These are phyloP conservation scores for Acacia crassicarpa DNA, from an alignment of 306 rosid genomes.

Conservation along the genomic window DNA sequence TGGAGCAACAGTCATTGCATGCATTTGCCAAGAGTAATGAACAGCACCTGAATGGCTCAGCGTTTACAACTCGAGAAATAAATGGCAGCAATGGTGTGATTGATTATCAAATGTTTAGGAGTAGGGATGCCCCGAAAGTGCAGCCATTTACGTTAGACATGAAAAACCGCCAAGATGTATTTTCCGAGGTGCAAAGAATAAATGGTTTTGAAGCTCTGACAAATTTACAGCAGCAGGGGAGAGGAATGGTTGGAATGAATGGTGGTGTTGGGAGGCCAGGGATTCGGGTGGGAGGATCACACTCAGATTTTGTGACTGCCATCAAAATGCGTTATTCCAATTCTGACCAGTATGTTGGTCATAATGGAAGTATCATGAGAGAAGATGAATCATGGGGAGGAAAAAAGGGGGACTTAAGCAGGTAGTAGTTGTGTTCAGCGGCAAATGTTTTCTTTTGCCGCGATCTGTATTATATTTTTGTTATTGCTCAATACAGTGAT, in stretches of 20 bases:
- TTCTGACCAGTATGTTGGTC: constrained; percentile 68
- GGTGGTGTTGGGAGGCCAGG: constrained; percentile 74
- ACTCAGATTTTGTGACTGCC: constrained; percentile 93
- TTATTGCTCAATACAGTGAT: constrained; percentile 54
- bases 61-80: constrained; percentile 55
- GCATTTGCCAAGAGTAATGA: constrained; percentile 49
- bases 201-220: constrained; percentile 71
- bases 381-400: constrained; percentile 81
- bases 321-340: constrained; percentile 83
- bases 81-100: constrained; percentile 58
- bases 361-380: constrained; percentile 54
- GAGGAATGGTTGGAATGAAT: constrained; percentile 72
- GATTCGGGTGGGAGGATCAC: constrained; percentile 64
- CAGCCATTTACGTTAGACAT: constrained; percentile 74
- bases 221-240: constrained; percentile 75
- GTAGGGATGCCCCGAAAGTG: constrained; percentile 56
- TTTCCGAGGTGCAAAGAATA: constrained; percentile 65
- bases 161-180: constrained; percentile 60
- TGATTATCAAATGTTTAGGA: constrained; percentile 63
- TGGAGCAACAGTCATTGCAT: constrained; percentile 66
- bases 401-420: constrained; percentile 62
- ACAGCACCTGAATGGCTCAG: constrained; percentile 51
- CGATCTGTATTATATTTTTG: constrained; percentile 67
- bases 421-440: constrained; percentile 63
- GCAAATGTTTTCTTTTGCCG: constrained; percentile 59